phyloP scores from a whole-genome alignment of 331 rosid species.

The Phaseolus coccineus region DNA sequence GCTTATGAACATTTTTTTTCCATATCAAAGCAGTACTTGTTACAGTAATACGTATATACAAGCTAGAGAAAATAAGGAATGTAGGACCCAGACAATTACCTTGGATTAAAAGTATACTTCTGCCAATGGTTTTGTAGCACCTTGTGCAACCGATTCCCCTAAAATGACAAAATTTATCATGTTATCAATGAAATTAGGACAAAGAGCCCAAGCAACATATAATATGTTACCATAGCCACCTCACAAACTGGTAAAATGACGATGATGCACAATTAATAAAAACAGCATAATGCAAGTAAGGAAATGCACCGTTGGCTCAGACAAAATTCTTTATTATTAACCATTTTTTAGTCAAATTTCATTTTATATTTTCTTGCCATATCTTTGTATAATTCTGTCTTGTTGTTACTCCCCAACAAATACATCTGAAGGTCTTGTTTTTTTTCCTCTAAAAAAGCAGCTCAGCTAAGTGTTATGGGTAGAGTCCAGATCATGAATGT shows the following conservation, averaged over 20 bases:
- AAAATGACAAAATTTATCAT: constrained; percentile 36
- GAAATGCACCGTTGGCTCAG: not conserved
- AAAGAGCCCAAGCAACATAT: not conserved
- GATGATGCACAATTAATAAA: constrained; percentile 9
- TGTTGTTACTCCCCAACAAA: constrained; percentile 26
- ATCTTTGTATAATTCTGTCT: not conserved
- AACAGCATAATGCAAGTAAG: constrained; percentile 34
- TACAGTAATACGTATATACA: constrained; percentile 23
- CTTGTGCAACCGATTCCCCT: constrained; percentile 97
- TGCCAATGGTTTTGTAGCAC: constrained; percentile 93
- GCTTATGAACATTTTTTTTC: not conserved
- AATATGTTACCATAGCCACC: constrained; percentile 26
- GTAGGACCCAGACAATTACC: constrained; percentile 63
- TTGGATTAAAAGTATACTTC: constrained; percentile 94
- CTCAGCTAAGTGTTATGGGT: constrained; percentile 2
- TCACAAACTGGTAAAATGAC: not conserved
- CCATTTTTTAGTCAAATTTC: not conserved
- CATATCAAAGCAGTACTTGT: constrained; percentile 18
- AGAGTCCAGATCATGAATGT: constrained; percentile 25
- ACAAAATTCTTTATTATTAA: constrained; percentile 3
- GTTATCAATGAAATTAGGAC: constrained; percentile 40
- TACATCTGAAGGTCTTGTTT: not conserved
- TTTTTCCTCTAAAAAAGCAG: not conserved
- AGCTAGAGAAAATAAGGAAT: constrained; percentile 21
- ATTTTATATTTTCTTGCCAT: not conserved